Evolutionary conservation across 805 yeast species (phyloP), one percentile per base, ranked within the genome.

Genomic region (Myxozyma mucilagina): DNA sequence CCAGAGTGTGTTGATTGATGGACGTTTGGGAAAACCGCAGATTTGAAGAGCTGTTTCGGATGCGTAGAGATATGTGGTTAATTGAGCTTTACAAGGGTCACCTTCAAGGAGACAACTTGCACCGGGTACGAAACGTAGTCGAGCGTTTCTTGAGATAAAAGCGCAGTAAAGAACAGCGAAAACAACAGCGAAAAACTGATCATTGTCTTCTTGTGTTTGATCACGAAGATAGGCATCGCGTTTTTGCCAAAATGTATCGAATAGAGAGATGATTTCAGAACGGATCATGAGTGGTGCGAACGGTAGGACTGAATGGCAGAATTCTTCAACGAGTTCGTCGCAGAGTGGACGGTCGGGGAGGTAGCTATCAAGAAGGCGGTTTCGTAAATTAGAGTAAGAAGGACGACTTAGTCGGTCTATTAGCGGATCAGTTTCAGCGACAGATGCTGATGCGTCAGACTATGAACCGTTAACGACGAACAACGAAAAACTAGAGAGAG

Each of bases 161-260:
- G 45, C 57, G 18, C 57, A 44, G 41, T 53, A 53, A 5, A 44
- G 35, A n/a, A 44, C 47, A 16, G 57, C 57, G 34, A 53, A 53
- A 3, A 53, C 42, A 1, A 53, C 51, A 7, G 44, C 9, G 18
- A 53, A 53, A 38, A 35, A 44, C 9, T 13, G 38, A 11, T 53
- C 48, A 13, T 41, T 14, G 16, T 52, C 41, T 10, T 41, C 45
- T n/a, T 9, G 2, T 41, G 14, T 24, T 35, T 36, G 32, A 16
- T 18, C 38, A 8, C 24, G 16, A 11, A 36, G 44, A 8, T 14
- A 14, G 3, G 14, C 16, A 31, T 39, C 36, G 5, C 45, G 35
- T 20, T 14, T 41, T 8, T 50, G 31, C 56, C 56, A 53, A 20
- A 53, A 53, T 4, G 13, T 20, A 1, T 43, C 47, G 16, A 42